Base-by-base conservation (phyloP, 169 alveolate species). In the Cyclospora cayetanensis region DNA sequence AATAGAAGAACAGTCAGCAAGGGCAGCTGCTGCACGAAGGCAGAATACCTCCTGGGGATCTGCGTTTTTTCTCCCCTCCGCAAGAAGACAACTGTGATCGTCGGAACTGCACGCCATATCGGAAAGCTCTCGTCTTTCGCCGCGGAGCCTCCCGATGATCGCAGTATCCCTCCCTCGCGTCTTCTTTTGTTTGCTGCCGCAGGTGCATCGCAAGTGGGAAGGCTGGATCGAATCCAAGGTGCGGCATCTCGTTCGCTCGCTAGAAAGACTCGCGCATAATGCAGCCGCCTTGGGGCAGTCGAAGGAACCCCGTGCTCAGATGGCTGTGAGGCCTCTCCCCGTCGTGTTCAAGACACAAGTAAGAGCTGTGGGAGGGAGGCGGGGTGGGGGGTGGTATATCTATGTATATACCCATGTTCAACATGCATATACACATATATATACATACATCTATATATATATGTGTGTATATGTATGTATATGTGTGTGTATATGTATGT, bases 181-280 rank as follows among this genome's bases (percentile, higher is more conserved):
- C 22, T 20, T n/a, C n/a, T n/a, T n/a, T n/a, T n/a, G n/a, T n/a
- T n/a, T n/a, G n/a, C n/a, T n/a, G n/a, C n/a, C 79, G 1, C 92
- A 94, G 92, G 93, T 93, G 15, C 94, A 93, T 42, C 94, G 93
- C 25, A 94, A 94, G 66, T 94, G 96, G 96, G 31, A 60, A 18
- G 96, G 96, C 3, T 94, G 96, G 96, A 90, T 94, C 43, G 96
- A 94, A 50, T 93, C 95, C 29, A 94, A 94, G 55, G 76, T 94
- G 15, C 88, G 96, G 42, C 94, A 93, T 63, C 76, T 94, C 27
- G 95, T 93, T 2, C 53, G 94, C 60, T 76, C 91, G 42, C 90
- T 94, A 18, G 96, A 94, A 53, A 76, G 92, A 18, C 84, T 94
- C 27, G 79, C 68, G 20, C 43, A 25, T 0, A 74, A 41, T 35